Conservation (phyloP, 2,329 filamentous ascomycete genomes). For the Botrytis elliptica region DNA sequence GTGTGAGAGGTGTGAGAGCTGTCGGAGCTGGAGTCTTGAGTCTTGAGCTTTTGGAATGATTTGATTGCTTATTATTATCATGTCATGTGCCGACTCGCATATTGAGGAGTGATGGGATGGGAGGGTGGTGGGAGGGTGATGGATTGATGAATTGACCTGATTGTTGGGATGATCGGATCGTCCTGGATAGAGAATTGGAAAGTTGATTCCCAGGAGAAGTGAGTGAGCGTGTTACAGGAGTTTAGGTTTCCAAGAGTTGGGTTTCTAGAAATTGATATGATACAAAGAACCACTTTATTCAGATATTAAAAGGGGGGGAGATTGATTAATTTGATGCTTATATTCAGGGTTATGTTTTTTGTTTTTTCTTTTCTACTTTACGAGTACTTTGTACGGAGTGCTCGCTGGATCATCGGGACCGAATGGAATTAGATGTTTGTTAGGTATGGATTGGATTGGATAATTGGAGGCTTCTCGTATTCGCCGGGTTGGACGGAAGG, state of each 20-base stretch:
- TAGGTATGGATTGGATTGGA: no score
- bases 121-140: background rate
- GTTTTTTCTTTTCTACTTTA: no score
- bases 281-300: background rate
- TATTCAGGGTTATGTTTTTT: background rate
- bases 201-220: no score
- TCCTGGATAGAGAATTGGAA: no score
- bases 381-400: no score
- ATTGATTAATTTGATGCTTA: background rate
- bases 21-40: no score
- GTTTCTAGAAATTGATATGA: background rate
- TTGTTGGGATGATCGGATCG: background rate
- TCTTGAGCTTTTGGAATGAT: background rate
- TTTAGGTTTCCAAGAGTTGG: no score
- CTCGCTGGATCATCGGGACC: background rate
- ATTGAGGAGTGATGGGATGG: background rate
- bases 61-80: background rate
- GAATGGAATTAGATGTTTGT: no score
- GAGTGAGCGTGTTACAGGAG: no score
- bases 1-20: background rate
- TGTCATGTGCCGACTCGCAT: background rate
- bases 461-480: conserved; percentile 1
- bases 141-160: background rate
- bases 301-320: background rate
- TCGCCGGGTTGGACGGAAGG: background rate